These are phyloP conservation scores for Boletus rubescentipes DNA, from an alignment of 768 basidiomycete species.

Conservation along the genomic window DNA sequence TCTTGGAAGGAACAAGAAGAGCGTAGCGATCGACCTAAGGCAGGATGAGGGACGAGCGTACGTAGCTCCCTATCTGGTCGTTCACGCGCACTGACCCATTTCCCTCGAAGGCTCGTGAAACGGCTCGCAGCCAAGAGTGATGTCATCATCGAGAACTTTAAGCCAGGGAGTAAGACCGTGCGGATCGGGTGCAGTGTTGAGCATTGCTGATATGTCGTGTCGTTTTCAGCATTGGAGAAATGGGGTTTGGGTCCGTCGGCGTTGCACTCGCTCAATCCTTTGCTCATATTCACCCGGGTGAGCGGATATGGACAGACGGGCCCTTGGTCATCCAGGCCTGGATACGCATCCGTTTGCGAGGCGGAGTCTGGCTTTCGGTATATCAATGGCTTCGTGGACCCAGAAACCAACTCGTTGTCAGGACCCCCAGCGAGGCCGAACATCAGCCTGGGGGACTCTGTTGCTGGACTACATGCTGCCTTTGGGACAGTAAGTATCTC, in stretches of 20 bases:
- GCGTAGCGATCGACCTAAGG: conserved; percentile 63
- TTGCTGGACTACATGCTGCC: conserved; percentile 70
- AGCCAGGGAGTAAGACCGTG: conserved; percentile 59
- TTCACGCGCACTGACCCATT: background rate
- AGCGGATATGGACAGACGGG: conserved; percentile 77
- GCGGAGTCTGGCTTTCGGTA: conserved; percentile 73
- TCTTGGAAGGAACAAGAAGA: conserved; percentile 72
- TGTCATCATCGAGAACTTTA: conserved; percentile 71
- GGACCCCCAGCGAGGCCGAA: conserved; percentile 71
- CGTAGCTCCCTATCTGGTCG: conserved; percentile 8
- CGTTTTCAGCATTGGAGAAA: conserved; percentile 59
- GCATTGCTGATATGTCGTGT: background rate
- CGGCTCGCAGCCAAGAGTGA: conserved; percentile 61
- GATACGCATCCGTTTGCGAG: conserved; percentile 75
- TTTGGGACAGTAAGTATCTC: conserved; percentile 60
- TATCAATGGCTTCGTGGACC: conserved; percentile 66
- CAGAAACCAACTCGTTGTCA: conserved; percentile 48
- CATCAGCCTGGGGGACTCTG: conserved; percentile 69
- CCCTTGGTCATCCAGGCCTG: conserved; percentile 68
- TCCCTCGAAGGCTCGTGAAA: conserved; percentile 51
- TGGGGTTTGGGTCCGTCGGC: conserved; percentile 62
- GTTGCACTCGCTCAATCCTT: conserved; percentile 73
- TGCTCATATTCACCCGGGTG: conserved; percentile 87
- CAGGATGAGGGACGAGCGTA: conserved; percentile 55
- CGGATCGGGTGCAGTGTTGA: background rate